Conservation (phyloP, 352 stramenopile genomes). For the Globisporangium mamillatum region DNA sequence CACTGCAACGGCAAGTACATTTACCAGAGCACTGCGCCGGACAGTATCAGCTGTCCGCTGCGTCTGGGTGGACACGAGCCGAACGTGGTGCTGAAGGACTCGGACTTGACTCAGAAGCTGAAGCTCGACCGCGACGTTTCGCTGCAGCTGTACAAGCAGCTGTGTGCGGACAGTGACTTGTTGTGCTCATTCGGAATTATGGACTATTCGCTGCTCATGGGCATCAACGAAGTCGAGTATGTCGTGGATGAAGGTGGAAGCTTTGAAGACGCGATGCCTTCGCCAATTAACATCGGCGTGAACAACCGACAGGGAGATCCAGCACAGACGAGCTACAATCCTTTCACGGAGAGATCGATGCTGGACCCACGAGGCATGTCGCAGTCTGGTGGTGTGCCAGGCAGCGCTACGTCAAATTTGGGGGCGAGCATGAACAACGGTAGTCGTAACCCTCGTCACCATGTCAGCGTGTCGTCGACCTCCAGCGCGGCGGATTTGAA, state of each 20-base stretch:
- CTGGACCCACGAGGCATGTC: conserved; percentile 47
- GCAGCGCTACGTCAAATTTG: neutral
- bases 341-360: conserved; percentile 66
- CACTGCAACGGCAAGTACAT: conserved; percentile 88
- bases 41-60: conserved; percentile 73
- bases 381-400: neutral
- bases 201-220: conserved; percentile 91
- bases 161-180: conserved; percentile 80
- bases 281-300: conserved; percentile 25
- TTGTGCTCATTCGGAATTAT: conserved; percentile 90
- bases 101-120: conserved; percentile 86
- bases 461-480: conserved; percentile 66
- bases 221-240: conserved; percentile 87
- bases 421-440: neutral
- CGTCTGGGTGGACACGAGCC: conserved; percentile 78
- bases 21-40: conserved; percentile 58
- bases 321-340: conserved; percentile 42
- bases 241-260: conserved; percentile 67
- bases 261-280: conserved; percentile 32
- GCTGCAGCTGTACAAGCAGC: conserved; percentile 69
- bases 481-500: conserved; percentile 19
- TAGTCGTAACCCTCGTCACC: conserved; percentile 30
- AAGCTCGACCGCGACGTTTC: conserved; percentile 73
- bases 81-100: conserved; percentile 90
- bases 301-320: conserved; percentile 14